These are phyloP conservation scores for Novakomyces olei DNA, from an alignment of 805 yeast species.

Conservation along the genomic window DNA sequence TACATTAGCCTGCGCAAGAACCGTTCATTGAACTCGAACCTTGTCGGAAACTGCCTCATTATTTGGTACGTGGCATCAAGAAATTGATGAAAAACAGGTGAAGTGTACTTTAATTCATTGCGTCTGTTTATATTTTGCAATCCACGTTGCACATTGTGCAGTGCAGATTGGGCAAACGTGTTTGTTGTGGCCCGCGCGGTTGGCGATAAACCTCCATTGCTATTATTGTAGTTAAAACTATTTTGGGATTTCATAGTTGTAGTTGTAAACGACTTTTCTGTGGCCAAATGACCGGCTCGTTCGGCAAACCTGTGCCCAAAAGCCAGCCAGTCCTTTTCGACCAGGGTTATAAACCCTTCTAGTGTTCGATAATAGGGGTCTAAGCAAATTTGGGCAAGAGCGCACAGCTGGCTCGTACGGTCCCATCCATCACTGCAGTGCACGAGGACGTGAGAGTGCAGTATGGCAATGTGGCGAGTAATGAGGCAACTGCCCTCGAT, in stretches of 20 bases:
- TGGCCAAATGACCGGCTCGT: slow-evolving; percentile 52
- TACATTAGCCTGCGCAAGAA: slow-evolving; percentile 66
- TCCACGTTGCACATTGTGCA: too few relatives aligned
- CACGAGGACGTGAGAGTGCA: slow-evolving; percentile 58
- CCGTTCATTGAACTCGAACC: slow-evolving; percentile 74
- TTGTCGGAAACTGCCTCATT: slow-evolving; percentile 39
- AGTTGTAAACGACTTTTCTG: slow-evolving; percentile 19
- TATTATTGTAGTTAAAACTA: too few relatives aligned
- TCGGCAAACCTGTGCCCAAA: slow-evolving; percentile 83
- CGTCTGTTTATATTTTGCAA: too few relatives aligned
- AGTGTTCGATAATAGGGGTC: slow-evolving; percentile 79
- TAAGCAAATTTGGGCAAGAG: slow-evolving; percentile 62
- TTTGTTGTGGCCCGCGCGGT: too few relatives aligned
- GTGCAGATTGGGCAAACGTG: too few relatives aligned
- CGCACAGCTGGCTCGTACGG: slow-evolving; percentile 72
- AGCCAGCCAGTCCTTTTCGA: slow-evolving; percentile 89
- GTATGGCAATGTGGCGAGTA: slow-evolving; percentile 59
- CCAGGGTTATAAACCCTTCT: slow-evolving; percentile 62
- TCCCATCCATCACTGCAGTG: slow-evolving; percentile 99
- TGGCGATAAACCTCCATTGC: too few relatives aligned
- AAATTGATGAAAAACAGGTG: slow-evolving; percentile 89
- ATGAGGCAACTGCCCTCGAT: slow-evolving; percentile 57
- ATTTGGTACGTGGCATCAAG: slow-evolving; percentile 75
- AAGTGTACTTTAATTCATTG: slow-evolving; percentile 46
- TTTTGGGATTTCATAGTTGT: too few relatives aligned